Evolutionary conservation across 2,329 filamentous ascomycete genomes (phyloP).

Genomic region (Bipolaris zeicola): DNA sequence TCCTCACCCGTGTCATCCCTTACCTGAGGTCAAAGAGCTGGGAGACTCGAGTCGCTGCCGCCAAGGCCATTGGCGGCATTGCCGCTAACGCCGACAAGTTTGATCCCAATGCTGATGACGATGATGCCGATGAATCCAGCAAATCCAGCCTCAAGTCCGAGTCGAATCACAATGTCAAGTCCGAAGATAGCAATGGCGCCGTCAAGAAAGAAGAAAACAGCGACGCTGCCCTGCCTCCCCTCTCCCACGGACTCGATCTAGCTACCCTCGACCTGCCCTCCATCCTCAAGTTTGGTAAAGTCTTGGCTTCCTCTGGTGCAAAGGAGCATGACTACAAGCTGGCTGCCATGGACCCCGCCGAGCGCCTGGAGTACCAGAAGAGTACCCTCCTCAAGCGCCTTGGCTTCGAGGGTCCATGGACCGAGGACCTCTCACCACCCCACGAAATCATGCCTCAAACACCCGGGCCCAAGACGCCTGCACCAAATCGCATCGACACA

Average conservation of each 20-base stretch:
- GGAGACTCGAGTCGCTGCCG: conserved; percentile 93
- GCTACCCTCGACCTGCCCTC: conserved; percentile 76
- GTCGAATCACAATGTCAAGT: conserved; percentile 58
- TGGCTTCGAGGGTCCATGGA: conserved; percentile 81
- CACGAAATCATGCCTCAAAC: conserved; percentile 60
- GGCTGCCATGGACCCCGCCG: conserved; percentile 78
- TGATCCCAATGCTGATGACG: conserved; percentile 74
- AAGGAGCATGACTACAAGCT: conserved; percentile 84
- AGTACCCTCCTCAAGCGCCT: conserved; percentile 83
- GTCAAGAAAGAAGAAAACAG: conserved; percentile 60
- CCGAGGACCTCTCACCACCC: conserved; percentile 79
- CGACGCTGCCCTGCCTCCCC: conserved; percentile 45
- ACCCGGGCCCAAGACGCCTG: conserved; percentile 44
- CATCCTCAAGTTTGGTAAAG: conserved; percentile 82
- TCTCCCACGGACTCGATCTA: conserved; percentile 71
- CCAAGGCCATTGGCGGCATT: conserved; percentile 93
- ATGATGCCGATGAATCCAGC: conserved; percentile 69
- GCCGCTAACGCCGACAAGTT: conserved; percentile 85
- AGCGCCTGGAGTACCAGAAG: conserved; percentile 84
- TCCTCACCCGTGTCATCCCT: conserved; percentile 90
- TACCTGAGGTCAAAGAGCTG: conserved; percentile 94
- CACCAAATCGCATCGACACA: conserved; percentile 58
- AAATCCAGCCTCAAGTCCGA: conserved; percentile 55
- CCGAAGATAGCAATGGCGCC: conserved; percentile 57
- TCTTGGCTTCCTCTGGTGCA: conserved; percentile 80